Base-by-base conservation (phyloP, 2,329 filamentous ascomycete genomes). In the Chaetothyriales sp. region DNA sequence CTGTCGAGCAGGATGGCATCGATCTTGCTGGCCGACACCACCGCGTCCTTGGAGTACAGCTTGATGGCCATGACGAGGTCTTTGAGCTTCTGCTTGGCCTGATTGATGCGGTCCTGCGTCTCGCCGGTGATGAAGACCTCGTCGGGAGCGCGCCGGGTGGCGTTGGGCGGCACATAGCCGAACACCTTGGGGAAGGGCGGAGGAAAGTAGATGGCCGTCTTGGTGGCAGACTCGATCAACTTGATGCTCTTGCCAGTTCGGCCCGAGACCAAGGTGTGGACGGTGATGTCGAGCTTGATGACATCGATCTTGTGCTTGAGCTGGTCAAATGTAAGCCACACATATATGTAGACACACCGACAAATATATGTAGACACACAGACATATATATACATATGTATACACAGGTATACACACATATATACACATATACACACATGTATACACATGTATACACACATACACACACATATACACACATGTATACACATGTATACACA, bases 201-300 rank as follows among this genome's bases (percentile, higher is more conserved):
- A 25, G 92, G 92, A 65, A 98, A 97, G 71, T 98, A 98, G 62
- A 98, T 97, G 58, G 92, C 90, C 7, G 92, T 97, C 62, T 89
- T 88, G 13, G 92, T 97, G 25, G 85, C 82, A 13, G 92, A 94
- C 69, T 98, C 92, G 64, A 98, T 95, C 62, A 92, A 74, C 73
- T 97, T 97, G 73, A 98, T 95, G 67, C 95, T 95, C 74, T 95
- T 94, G 61, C 92, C 81, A 61, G 89, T 90, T 47, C 92, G 86
- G 47, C 92, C 92, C 66, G 89, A 95, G 48, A 97, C 82, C 51
- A 95, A 77, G 53, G 89, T 92, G 66, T 98, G 92, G 65, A 95
- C 78, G 22, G 88, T 86, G 48, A 90, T 73, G 61, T 95, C 89
- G 54, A 95, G 76, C 64, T 86, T 85, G 63, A 89, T 81, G 47